Conservation (phyloP, 2,329 filamentous ascomycete species). For the Monosporascus sp. region DNA sequence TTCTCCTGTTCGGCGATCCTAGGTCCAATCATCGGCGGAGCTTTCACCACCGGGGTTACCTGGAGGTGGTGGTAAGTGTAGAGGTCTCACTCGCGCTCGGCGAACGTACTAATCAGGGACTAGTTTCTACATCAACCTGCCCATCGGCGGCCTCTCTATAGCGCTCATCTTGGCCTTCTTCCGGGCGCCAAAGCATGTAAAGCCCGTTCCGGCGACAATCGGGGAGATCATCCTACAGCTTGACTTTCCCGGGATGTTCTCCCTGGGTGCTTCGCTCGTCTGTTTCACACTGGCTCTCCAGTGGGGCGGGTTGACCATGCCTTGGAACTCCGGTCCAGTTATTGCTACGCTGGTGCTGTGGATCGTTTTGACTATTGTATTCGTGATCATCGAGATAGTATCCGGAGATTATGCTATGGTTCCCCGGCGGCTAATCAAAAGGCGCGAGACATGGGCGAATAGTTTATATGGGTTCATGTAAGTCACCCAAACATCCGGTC, state of each 20-base stretch:
- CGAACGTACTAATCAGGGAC: too few relatives aligned
- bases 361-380: not conserved
- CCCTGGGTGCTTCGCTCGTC: not conserved
- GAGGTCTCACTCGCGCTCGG: not conserved
- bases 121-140: slow-evolving; percentile 1
- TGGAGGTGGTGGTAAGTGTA: slow-evolving; percentile 1
- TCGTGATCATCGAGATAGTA: not conserved
- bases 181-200: not conserved
- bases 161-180: not conserved
- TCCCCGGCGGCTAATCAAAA: not conserved
- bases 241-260: not conserved
- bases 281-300: not conserved
- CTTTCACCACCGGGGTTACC: not conserved
- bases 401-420: not conserved
- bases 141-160: not conserved
- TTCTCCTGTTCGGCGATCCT: slow-evolving; percentile 3
- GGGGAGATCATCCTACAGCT: not conserved
- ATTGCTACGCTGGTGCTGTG: not conserved
- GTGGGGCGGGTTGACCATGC: not conserved
- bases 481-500: not conserved
- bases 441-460: not conserved
- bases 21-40: slow-evolving; percentile 1
- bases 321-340: not conserved
- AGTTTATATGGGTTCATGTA: not conserved
- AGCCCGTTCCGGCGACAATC: not conserved